Base-by-base conservation (phyloP, 768 basidiomycete species). In the Termitomyces sp. region DNA sequence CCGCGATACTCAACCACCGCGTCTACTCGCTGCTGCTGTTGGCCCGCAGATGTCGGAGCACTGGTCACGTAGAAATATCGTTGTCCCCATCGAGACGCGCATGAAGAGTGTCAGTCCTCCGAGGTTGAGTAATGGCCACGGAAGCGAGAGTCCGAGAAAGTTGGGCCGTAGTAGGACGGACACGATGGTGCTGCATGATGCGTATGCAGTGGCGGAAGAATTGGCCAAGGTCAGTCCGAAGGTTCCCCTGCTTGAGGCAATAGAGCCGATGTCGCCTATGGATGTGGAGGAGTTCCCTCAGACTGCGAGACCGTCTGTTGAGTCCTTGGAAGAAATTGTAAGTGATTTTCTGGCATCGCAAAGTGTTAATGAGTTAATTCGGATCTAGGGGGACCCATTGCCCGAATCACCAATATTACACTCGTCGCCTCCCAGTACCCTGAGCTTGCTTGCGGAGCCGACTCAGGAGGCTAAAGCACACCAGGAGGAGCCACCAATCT, bases 101-200 rank as follows among this genome's bases (percentile, higher is more conserved):
- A 37, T 57, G 8, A 67, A 62, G 57, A 58, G 55, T 32, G 62
- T 52, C 36, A 68, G 66, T 55, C 67, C 71, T n/a, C 68, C 66
- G 9, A 63, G 61, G 24, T 44, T 71, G 22, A 40, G 63, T 8
- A 59, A 56, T 18, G 43, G 48, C 18, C 69, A 59, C 44, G 55
- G 67, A 34, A 63, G 61, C 53, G 73, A 76, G 56, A 79, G 78
- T 64, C 76, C 81, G 39, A 72, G 81, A 9, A 79, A 70, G 40
- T 64, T 76, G 22, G 83, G 86, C 1, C 74, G 88, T 33, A 80
- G 69, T 59, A 74, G 88, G 60, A 89, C 88, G 9, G 88, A 89
- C 62, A 91, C 88, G 2, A 90, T 91, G 89, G 81, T 90, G 22
- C 80, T 83, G 62, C 83, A 80, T 40, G 79, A 79, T 32, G 69